Conservation (phyloP, 163 green algal genomes). For the Coccomyxa subellipsoidea region DNA sequence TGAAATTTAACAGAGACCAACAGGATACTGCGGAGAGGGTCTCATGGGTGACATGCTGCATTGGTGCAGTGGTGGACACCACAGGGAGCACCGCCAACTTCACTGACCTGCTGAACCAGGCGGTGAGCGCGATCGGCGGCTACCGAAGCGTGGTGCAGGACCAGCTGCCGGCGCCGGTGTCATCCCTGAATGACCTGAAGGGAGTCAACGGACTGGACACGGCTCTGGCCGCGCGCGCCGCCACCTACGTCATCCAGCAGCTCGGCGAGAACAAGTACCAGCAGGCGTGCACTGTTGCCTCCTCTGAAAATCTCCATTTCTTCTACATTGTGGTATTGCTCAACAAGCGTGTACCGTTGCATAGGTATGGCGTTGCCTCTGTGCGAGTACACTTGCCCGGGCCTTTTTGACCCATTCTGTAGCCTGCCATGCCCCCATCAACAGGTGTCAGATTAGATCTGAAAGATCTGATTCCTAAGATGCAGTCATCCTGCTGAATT, state of each 20-base stretch:
- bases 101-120: not conserved
- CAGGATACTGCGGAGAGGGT: not conserved
- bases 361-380: too few species aligned
- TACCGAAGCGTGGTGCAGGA: not conserved
- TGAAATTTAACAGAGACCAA: too few species aligned
- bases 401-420: too few species aligned
- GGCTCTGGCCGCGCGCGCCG: not conserved
- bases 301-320: too few species aligned
- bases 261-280: not conserved
- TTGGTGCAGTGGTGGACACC: not conserved
- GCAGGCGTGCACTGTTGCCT: not conserved
- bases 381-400: too few species aligned
- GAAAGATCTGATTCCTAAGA: too few species aligned
- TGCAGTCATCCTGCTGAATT: too few species aligned
- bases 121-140: not conserved
- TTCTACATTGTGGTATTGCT: too few species aligned
- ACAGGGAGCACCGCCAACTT: not conserved
- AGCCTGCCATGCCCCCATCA: too few species aligned
- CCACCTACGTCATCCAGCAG: slow-evolving; percentile 6
- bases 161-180: not conserved
- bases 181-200: not conserved
- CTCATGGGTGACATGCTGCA: not conserved
- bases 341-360: too few species aligned
- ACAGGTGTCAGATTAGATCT: too few species aligned
- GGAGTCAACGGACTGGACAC: not conserved